Evolutionary conservation across 2,329 filamentous ascomycete species (phyloP).

Genomic region (Plectosphaerella sp.): DNA sequence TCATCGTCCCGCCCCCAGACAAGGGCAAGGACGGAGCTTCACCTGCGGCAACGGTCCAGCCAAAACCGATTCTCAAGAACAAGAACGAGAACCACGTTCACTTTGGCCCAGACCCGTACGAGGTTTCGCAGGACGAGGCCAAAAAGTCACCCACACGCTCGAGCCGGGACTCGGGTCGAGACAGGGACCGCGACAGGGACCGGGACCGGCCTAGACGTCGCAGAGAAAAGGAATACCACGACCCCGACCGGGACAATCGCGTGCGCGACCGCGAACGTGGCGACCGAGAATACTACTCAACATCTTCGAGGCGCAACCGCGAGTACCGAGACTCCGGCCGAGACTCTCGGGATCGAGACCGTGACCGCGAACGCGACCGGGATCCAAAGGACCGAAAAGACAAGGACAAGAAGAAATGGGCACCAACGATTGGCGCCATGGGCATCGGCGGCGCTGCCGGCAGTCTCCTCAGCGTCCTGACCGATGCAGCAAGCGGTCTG

Average conservation of each 20-base stretch:
- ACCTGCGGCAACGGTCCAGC: slow-evolving; percentile 32
- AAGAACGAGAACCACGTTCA: slow-evolving; percentile 53
- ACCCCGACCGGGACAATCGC: slow-evolving; percentile 22
- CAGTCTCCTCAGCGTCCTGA: slow-evolving; percentile 52
- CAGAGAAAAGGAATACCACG: slow-evolving; percentile 15
- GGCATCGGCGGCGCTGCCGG: slow-evolving; percentile 58
- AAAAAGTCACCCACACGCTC: slow-evolving; percentile 14
- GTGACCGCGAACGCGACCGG: slow-evolving; percentile 20
- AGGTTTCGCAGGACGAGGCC: slow-evolving; percentile 30
- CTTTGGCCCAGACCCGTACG: slow-evolving; percentile 43
- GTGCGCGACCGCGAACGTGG: slow-evolving; percentile 26
- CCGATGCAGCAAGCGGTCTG: slow-evolving; percentile 45
- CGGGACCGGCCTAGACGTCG: slow-evolving; percentile 15
- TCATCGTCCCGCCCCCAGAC: slow-evolving; percentile 32
- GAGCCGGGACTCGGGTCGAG: slow-evolving; percentile 14
- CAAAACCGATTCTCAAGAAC: slow-evolving; percentile 60
- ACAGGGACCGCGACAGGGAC: slow-evolving; percentile 26
- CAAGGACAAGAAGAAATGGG: slow-evolving; percentile 35
- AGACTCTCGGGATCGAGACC: slow-evolving; percentile 32
- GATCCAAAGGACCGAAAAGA: slow-evolving; percentile 20
- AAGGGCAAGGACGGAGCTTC: slow-evolving; percentile 20
- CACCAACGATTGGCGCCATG: slow-evolving; percentile 50
- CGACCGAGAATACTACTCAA: slow-evolving; percentile 24
- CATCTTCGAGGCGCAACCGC: slow-evolving; percentile 35
- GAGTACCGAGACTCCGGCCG: slow-evolving; percentile 19